Conservation (phyloP, 192 early-diverging fungal genomes). For the Coemansia sp. region DNA sequence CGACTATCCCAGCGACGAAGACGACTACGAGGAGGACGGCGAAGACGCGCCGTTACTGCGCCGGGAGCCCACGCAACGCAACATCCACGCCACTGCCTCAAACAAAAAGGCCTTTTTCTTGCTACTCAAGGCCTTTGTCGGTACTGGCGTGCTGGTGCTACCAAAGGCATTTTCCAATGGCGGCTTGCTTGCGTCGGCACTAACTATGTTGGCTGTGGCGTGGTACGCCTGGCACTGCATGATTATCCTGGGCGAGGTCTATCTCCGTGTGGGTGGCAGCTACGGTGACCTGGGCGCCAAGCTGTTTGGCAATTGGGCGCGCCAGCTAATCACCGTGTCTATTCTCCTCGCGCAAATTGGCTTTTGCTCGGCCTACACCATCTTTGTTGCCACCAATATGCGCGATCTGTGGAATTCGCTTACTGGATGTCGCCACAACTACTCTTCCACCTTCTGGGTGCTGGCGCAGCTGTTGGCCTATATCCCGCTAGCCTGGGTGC, state of each 20-base stretch:
- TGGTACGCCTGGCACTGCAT: slow-evolving; percentile 61
- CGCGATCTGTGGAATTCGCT: slow-evolving; percentile 63
- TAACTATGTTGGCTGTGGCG: slow-evolving; percentile 54
- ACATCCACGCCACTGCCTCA: slow-evolving; percentile 52
- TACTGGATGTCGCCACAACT: slow-evolving; percentile 58
- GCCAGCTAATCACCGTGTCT: slow-evolving; percentile 57
- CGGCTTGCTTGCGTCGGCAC: slow-evolving; percentile 58
- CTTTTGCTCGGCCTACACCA: slow-evolving; percentile 84
- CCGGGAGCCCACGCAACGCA: slow-evolving; percentile 6
- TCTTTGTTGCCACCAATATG: slow-evolving; percentile 83
- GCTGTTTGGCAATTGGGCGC: slow-evolving; percentile 58
- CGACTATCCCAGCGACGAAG: slow-evolving; percentile 79
- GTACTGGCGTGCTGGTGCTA: slow-evolving; percentile 71
- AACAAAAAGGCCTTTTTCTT: slow-evolving; percentile 71
- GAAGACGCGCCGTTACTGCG: background rate
- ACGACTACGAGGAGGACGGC: slow-evolving; percentile 45
- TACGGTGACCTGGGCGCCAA: slow-evolving; percentile 63
- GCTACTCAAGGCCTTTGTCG: slow-evolving; percentile 78
- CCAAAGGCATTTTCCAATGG: slow-evolving; percentile 75
- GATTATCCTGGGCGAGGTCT: slow-evolving; percentile 60
- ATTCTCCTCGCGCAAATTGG: slow-evolving; percentile 74
- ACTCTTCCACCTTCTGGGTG: slow-evolving; percentile 71
- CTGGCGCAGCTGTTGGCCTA: slow-evolving; percentile 69
- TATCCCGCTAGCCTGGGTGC: slow-evolving; percentile 83
- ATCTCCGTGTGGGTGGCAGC: slow-evolving; percentile 54